phyloP scores from a whole-genome alignment of 768 basidiomycete genomes.

The Auricularia sp. region DNA sequence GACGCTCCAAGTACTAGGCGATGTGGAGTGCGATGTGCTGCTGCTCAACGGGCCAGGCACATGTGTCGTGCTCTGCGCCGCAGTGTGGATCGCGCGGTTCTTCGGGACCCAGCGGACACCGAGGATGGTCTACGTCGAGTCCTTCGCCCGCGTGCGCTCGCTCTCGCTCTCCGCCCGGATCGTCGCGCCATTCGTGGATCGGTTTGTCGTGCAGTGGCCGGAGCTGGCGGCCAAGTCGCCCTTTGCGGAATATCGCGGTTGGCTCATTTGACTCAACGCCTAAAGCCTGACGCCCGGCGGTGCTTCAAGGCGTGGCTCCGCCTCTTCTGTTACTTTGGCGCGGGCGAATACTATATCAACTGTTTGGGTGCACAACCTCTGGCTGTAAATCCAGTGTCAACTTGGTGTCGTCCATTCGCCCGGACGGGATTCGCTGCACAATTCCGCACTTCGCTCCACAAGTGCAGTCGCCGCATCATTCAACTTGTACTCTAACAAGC shows the following conservation, averaged over 20 bases:
- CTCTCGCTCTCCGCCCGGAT: conserved; percentile 81
- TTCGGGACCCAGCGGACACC: conserved; percentile 58
- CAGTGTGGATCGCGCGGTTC: conserved; percentile 55
- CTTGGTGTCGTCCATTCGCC: no score
- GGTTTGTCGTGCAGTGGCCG: conserved; percentile 93
- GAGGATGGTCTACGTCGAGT: conserved; percentile 78
- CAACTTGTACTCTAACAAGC: no score
- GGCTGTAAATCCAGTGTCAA: no score
- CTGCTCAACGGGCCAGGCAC: conserved; percentile 95
- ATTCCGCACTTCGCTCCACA: no score
- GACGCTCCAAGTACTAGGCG: conserved; percentile 25
- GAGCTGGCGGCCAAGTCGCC: conserved; percentile 33
- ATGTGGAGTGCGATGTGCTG: conserved; percentile 55
- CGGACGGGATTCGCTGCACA: no score
- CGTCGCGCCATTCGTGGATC: conserved; percentile 72
- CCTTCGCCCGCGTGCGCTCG: conserved; percentile 76
- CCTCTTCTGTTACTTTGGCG: no score
- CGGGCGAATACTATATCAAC: no score
- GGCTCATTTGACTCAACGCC: conserved; percentile 43
- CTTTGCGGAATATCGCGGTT: conserved; percentile 47
- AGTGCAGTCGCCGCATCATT: no score
- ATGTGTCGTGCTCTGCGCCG: conserved; percentile 67
- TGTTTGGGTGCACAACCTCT: no score
- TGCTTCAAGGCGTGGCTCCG: no score
- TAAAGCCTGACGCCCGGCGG: no score